A percentile compares a stretch with the other conserved stretches of the same genome.
Conservation (phyloP, 257 asterid genomes). For the Sherardia arvensis region DNA sequence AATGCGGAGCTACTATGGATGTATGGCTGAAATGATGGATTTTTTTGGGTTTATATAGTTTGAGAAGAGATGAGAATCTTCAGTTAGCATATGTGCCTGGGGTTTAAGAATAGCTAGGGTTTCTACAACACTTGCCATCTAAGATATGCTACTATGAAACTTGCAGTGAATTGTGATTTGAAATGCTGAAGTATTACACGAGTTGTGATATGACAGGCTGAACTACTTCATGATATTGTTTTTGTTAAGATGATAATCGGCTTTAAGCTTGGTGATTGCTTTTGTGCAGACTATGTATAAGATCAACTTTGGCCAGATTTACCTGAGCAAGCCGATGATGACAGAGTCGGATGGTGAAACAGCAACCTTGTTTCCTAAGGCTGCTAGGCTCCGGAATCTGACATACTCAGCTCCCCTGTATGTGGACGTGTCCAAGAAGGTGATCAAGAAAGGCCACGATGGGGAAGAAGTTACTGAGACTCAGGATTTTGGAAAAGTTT, state of each 20-base stretch:
- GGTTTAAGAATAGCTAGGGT: no score
- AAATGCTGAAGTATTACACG: not conserved
- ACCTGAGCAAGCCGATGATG: conserved; percentile 98
- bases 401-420: conserved; percentile 97
- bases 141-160: no score
- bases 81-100: no score
- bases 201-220: not conserved
- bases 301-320: conserved; percentile 89
- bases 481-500: conserved; percentile 93
- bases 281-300: conserved; percentile 75
- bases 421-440: conserved; percentile 81
- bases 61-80: no score
- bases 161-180: not conserved
- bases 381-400: conserved; percentile 94
- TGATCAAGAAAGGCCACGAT: conserved; percentile 91
- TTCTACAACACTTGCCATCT: no score
- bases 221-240: not conserved
- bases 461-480: conserved; percentile 98
- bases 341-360: conserved; percentile 99
- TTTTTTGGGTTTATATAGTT: no score
- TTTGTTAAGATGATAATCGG: not conserved
- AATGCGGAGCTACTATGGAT: not conserved
- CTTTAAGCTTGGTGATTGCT: not conserved
- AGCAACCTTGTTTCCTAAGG: conserved; percentile 96
- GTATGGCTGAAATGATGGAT: not conserved